Evolutionary conservation across 768 basidiomycete genomes (phyloP).

Genomic region (Basidioascus undulatus): DNA sequence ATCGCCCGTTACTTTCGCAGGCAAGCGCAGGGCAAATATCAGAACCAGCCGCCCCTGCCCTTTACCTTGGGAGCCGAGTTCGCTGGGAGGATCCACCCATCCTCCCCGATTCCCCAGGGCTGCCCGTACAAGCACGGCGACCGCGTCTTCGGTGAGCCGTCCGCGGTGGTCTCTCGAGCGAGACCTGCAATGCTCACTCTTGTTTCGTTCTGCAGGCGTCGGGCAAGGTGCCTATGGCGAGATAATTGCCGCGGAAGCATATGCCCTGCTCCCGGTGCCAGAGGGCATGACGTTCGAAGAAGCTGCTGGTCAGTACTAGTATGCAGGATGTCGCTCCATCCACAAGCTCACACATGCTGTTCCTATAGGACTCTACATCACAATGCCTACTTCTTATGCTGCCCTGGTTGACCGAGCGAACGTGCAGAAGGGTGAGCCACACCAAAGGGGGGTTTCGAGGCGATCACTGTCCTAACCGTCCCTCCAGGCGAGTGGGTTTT

Average conservation of each 20-base stretch:
- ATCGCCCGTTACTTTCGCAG: too few relatives aligned
- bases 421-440: slow-evolving; percentile 37
- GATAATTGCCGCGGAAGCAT: slow-evolving; percentile 28
- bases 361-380: too few relatives aligned
- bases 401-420: slow-evolving; percentile 65
- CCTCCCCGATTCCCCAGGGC: slow-evolving; percentile 52
- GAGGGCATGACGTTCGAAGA: slow-evolving; percentile 55
- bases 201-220: too few relatives aligned
- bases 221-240: slow-evolving; percentile 62
- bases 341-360: slow-evolving; percentile 8
- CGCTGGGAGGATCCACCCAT: slow-evolving; percentile 42
- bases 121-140: slow-evolving; percentile 63
- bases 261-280: slow-evolving; percentile 38
- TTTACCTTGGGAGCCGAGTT: slow-evolving; percentile 44
- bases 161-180: too few relatives aligned
- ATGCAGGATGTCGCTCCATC: neutral
- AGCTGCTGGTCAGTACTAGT: slow-evolving; percentile 64
- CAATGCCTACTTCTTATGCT: slow-evolving; percentile 83
- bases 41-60: slow-evolving; percentile 59
- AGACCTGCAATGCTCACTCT: too few relatives aligned
- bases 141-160: slow-evolving; percentile 71
- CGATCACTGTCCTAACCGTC: neutral
- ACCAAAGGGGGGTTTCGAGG: neutral
- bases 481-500: slow-evolving; percentile 62
- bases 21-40: slow-evolving; percentile 75